Evolutionary conservation across 2,329 filamentous ascomycete genomes (phyloP), one percentile per base, ranked within the genome.

Genomic region (Colletotrichum orbiculare): DNA sequence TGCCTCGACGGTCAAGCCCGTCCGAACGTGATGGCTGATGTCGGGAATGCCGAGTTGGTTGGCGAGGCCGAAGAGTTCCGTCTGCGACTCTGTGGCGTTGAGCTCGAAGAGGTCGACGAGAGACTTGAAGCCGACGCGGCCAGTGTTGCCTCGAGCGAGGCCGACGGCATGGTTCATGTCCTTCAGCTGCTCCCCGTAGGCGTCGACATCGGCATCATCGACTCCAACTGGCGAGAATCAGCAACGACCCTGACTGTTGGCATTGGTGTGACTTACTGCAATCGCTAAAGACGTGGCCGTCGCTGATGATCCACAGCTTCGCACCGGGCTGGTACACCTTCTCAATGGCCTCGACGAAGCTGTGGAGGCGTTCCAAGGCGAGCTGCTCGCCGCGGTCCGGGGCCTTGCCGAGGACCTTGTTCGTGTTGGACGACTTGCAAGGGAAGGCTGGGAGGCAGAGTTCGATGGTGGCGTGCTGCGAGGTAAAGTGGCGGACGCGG

Each of bases 251-350:
- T 4, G 2, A 0, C 2, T 13, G 17, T 2, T 7, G 2, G 6
- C 17, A 12, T 9, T 6, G 11, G 17, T n/a, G 33, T 12, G n/a
- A 67, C 73, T 67, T 54, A 76, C 75, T 80, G 71, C 78, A 81
- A 66, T 82, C 77, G 25, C 75, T 76, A 38, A 79, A 78, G 7
- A 79, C 76, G 63, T 79, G 77, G 5, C 77, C 77, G n/a, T 79
- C 77, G 46, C 76, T 78, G 34, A 79, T 73, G 56, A 80, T 73
- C 70, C 70, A 75, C n/a, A 79, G 50, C 53, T 71, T 74, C 33
- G 72, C 77, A 2, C 77, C 76, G 0, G 73, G 74, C 6, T 54
- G 13, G 35, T 79, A 78, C 2, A 78, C 54, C 17, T 70, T 57
- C 49, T 74, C 70, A n/a, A 78, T 59, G 11, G 58, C 66, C 35